Evolutionary conservation across 2,329 filamentous ascomycete genomes (phyloP), one percentile per base, ranked within the genome.

Genomic region (Neoascochyta sp.): DNA sequence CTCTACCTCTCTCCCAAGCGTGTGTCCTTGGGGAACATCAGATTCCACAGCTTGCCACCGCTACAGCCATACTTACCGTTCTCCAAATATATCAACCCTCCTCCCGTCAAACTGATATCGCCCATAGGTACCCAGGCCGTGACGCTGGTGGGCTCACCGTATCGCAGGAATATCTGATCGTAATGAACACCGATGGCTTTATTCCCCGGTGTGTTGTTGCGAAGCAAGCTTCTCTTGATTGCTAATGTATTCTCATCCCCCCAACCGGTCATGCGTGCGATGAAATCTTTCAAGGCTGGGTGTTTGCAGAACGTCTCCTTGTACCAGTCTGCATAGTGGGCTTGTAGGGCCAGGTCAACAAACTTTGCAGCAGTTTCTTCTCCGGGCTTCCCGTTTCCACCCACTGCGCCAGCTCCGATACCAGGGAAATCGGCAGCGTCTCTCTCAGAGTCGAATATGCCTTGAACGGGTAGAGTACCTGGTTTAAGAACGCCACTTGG

Each of bases 101-200:
- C 76, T 0, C 76, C 75, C 24, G 71, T 67, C 4, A 78, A 30
- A 12, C 65, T 62, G 4, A 78, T 50, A 46, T 76, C 70, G 0
- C 73, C 73, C 40, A 78, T 73, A 0, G 74, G 71, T 0, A 78
- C 68, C 75, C 75, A 79, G 0, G 72, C 74, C 3, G 75, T 78
- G 1, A 78, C 57, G 16, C 65, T 68, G 0, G 72, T 75, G 2
- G 71, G 67, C 27, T 76, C 73, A 1, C 74, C 75, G 45, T 76
- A 51, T 1, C 74, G 53, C 26, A 78, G 51, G 43, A 78, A 78
- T 13, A 72, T 76, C 54, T 78, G 74, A 43, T 79, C 75, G 43
- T 78, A 78, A 38, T 79, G 75, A 3, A 79, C 75, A 0, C 75
- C 74, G 37, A 77, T 78, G 0, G 74, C 73, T 40, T 74, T 73